Evolutionary conservation across 2,329 filamentous ascomycete species (phyloP).

Genomic region (Apiospora kogelbergensis): DNA sequence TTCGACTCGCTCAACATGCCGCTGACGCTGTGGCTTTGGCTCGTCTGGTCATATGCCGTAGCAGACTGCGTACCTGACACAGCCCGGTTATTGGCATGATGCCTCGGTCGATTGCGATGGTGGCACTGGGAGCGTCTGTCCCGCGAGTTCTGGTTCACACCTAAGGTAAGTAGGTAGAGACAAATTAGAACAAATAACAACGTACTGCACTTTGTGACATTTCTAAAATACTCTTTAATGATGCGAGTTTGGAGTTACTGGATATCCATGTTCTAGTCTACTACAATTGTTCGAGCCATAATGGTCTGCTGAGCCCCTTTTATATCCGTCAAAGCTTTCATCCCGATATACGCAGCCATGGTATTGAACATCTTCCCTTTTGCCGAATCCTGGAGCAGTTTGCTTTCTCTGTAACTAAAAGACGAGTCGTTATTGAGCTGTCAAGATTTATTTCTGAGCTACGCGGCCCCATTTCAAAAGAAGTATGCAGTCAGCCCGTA

Average conservation of each 20-base stretch:
- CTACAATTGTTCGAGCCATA: not conserved
- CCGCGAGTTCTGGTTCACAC: not conserved
- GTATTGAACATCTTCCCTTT: too few relatives aligned
- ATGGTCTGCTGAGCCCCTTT: too few relatives aligned
- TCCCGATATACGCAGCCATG: not conserved
- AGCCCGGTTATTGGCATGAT: not conserved
- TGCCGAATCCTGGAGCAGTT: too few relatives aligned
- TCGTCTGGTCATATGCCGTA: not conserved
- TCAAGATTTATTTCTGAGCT: not conserved
- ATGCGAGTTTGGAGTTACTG: accelerated
- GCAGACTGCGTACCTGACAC: not conserved
- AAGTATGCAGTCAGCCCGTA: not conserved
- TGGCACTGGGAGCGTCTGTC: not conserved
- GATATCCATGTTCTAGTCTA: too few relatives aligned
- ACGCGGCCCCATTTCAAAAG: too few relatives aligned
- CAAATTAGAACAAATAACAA: accelerated
- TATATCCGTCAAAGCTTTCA: not conserved
- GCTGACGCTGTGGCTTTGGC: not conserved
- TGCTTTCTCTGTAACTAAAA: too few relatives aligned
- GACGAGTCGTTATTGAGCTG: not conserved
- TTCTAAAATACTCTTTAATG: too few relatives aligned
- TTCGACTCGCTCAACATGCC: not conserved
- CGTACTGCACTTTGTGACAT: not conserved
- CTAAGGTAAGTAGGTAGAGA: not conserved
- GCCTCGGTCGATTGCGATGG: not conserved